A percentile compares a stretch with the other conserved stretches of the same genome.
phyloP scores from a whole-genome alignment of 2,329 filamentous ascomycete species.

The Botryotinia narcissicola region DNA sequence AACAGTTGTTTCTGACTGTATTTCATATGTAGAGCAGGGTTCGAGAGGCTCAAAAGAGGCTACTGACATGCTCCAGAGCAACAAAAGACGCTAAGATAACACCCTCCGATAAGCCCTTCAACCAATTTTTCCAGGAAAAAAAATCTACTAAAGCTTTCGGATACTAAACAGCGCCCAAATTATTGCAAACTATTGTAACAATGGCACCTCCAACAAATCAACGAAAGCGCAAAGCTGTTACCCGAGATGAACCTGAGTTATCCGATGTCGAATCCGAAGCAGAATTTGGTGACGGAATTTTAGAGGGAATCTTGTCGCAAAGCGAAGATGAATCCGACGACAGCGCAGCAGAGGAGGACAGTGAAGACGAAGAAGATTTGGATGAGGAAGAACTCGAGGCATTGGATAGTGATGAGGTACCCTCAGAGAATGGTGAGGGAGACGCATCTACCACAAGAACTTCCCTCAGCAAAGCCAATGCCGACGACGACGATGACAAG shows the following conservation, averaged over 20 bases:
- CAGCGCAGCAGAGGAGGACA: slow-evolving; percentile 46
- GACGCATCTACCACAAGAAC: slow-evolving; percentile 41
- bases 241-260: slow-evolving; percentile 49
- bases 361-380: slow-evolving; percentile 44
- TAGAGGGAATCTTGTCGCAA: slow-evolving; percentile 57
- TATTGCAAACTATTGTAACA: slow-evolving; percentile 12
- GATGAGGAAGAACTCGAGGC: slow-evolving; percentile 43
- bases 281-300: slow-evolving; percentile 54
- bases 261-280: slow-evolving; percentile 56
- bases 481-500: slow-evolving; percentile 42
- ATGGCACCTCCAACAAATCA: slow-evolving; percentile 35
- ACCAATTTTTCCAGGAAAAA: slow-evolving; percentile 22
- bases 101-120: slow-evolving; percentile 18
- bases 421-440: slow-evolving; percentile 41
- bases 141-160: slow-evolving; percentile 24
- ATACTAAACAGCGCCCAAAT: slow-evolving; percentile 18
- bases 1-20: slow-evolving; percentile 5
- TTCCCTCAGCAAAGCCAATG: slow-evolving; percentile 42
- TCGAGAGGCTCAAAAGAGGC: not conserved
- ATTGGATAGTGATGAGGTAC: slow-evolving; percentile 51
- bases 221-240: slow-evolving; percentile 63
- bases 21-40: not conserved
- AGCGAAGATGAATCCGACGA: slow-evolving; percentile 59
- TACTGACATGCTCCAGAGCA: not conserved
- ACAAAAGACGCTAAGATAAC: slow-evolving; percentile 32